Evolutionary conservation across 805 yeast species (phyloP), one percentile per base, ranked within the genome.

Genomic region (Candida pseudoglaebosa): DNA sequence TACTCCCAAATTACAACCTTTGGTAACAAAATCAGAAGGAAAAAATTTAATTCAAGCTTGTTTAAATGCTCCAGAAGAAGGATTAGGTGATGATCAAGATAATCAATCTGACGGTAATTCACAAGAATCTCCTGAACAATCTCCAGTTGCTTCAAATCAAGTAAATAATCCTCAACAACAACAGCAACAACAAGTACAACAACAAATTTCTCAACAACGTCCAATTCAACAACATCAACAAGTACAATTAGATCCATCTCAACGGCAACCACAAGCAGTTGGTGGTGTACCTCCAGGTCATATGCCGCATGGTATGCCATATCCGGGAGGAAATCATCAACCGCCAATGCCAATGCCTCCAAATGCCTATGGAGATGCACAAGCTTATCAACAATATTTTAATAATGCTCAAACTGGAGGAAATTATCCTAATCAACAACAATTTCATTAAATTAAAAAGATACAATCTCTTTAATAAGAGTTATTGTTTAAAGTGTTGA

Each of bases 1-100:
- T 41, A 93, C 99, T n/a, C 99, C 99, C 42, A 93, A 93, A 66
- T 80, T 93, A 58, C 98, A 93, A 67, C 99, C 99, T 6, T 77
- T 93, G 52, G 99, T 93, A 38, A 93, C 98, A 30, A 90, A 91
- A 65, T 84, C 95, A 37, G 99, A 93, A 68, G 99, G 99, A 50
- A 90, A 93, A 64, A 90, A 90, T 64, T 77, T 91, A 55, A 91
- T 91, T 56, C 97, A 93, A 70, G 95, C 96, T 10, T 93, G 99
- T 61, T 72, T 91, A 56, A 89, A 91, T 62, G 98, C 98, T 6
- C 96, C 96, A n/a, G 95, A 88, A 55, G 91, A 84, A 46, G 79
- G 80, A 8, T 67, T 76, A 49, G 81, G 77, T 24, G 84, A 78
- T 36, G 88, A 81, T 34, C 84, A 78, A 43, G 72, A 67, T 17